Base-by-base conservation (phyloP, 1,284 basidiomycete species). In the Ganoderma sinense region DNA sequence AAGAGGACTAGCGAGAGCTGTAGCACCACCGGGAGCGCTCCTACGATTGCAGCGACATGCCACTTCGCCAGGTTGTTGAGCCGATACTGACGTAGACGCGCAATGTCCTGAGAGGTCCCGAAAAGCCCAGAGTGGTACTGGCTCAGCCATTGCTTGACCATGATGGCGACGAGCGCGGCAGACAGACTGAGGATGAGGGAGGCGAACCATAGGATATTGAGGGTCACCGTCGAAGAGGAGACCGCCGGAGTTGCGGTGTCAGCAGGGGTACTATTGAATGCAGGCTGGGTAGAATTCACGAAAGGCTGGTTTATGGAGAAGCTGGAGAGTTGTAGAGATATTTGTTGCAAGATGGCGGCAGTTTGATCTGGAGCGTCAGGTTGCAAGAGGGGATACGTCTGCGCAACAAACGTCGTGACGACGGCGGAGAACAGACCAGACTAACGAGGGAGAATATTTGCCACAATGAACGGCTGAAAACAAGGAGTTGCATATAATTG, bases 71-170 rank as follows among this genome's bases (percentile, higher is more conserved):
- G 60, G 23, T 61, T 56, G 40, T 69, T 61, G 26, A 62, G 64
- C 18, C 73, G 71, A 31, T 68, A 59, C 43, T 74, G 73, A 1
- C 71, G 69, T 4, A 72, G 29, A 11, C 68, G 71, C 8, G 69
- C 69, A 5, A 39, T 41, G 20, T 70, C 68, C 20, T 51, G 65
- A 16, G 69, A 64, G 14, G 60, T 51, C 18, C 60, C 31, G 11
- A 65, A 62, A 6, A 58, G 55, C 3, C 73, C 69, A 18, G 51
- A 58, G 8, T 14, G 53, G 43, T 67, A 70, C 26, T 70, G 55
- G 41, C 55, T 60, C 4, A 71, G 33, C 75, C 75, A 77, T 33
- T 75, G 72, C 33, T 74, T 73, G 40, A 70, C 74, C 43, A 71
- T 53, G 33, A 75, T 71, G 0, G 65, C 67, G 16, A 72, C 41